These are phyloP conservation scores for Saccharomyces uvarum DNA, from an alignment of 1,139 yeast species.

Conservation along the genomic window DNA sequence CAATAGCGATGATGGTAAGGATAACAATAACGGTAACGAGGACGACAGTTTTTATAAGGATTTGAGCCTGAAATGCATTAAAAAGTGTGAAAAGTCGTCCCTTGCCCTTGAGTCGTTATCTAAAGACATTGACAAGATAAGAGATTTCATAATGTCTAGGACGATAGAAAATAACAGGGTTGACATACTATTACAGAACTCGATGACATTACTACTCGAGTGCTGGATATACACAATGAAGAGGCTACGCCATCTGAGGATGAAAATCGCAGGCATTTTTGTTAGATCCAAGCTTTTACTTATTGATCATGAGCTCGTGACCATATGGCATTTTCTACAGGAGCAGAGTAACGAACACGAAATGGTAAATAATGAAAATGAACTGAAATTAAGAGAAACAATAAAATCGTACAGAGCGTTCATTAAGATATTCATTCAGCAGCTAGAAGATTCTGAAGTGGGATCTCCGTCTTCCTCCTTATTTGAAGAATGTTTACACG, in stretches of 20 bases:
- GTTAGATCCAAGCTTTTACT: constrained; percentile 23
- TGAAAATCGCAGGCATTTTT: constrained; percentile 19
- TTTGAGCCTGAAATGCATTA: constrained; percentile 21
- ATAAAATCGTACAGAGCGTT: constrained; percentile 24
- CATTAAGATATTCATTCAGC: constrained; percentile 31
- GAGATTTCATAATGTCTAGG: constrained; percentile 11
- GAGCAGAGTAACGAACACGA: not conserved
- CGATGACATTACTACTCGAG: constrained; percentile 21
- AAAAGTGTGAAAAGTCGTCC: constrained; percentile 24
- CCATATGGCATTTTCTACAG: constrained; percentile 7
- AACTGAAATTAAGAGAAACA: constrained; percentile 9
- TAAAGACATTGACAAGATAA: constrained; percentile 10
- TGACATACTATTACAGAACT: constrained; percentile 13
- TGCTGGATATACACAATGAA: constrained; percentile 23
- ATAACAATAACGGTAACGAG: constrained; percentile 3
- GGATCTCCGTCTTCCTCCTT: constrained; percentile 25
- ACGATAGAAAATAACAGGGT: constrained; percentile 4
- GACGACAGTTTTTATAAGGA: constrained; percentile 18
- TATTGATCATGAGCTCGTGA: constrained; percentile 22
- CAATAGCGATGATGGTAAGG: constrained; percentile 2
- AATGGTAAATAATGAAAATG: constrained; percentile 6
- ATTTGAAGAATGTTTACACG: constrained; percentile 32
- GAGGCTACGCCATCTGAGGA: constrained; percentile 15
- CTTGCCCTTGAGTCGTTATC: constrained; percentile 16
- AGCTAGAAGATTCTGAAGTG: constrained; percentile 29